Base-by-base conservation (phyloP, 2,329 filamentous ascomycete species). In the Aspergillus fumigatus region DNA sequence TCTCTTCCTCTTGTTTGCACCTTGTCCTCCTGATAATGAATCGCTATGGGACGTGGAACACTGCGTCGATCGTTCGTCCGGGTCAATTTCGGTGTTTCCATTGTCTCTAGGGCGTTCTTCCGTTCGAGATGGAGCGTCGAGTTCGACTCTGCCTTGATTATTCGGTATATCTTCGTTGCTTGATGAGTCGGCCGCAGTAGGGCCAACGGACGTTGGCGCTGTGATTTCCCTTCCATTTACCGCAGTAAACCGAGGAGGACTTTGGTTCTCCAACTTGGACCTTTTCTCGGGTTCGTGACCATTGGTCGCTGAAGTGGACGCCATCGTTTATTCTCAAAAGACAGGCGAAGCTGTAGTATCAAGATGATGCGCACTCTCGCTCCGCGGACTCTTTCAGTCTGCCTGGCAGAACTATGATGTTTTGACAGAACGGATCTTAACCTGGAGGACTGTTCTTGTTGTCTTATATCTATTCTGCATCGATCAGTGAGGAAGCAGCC, bases 1-100 rank as follows among this genome's bases (percentile, higher is more conserved):
- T 58, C 89, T 83, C 73, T 91, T 93, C 56, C 80, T 73, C 62
- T 81, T 82, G 66, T 85, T 84, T 73, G 43, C 43, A 11, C 23
- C 17, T 23, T 47, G 87, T 88, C 61, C 63, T 64, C 56, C 62
- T 55, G 19, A 55, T 41, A 57, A 54, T 14, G 61, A 48, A 47
- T 60, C 56, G 29, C 52, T 38, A 11, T 61, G 59, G n/a, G 70
- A 67, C 2, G 65, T 62, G 1, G 69, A 70, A 32, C 58, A 64
- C 43, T 61, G 67, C 19, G 67, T 66, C 27, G 50, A 52, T 51
- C 52, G 57, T 51, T 66, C 62, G 11, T 67, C 65, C 52, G 64
- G 66, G 51, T 58, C 59, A 41, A 63, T 57, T 53, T 54, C 52
- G 9, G 54, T 27, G 53, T 43, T 75, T 61, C 80, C 78, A 59